Percentiles rank a stretch among this genome's conserved stretches.
phyloP scores from a whole-genome alignment of 2,329 filamentous ascomycete genomes.

The Calonectria fujianensis region DNA sequence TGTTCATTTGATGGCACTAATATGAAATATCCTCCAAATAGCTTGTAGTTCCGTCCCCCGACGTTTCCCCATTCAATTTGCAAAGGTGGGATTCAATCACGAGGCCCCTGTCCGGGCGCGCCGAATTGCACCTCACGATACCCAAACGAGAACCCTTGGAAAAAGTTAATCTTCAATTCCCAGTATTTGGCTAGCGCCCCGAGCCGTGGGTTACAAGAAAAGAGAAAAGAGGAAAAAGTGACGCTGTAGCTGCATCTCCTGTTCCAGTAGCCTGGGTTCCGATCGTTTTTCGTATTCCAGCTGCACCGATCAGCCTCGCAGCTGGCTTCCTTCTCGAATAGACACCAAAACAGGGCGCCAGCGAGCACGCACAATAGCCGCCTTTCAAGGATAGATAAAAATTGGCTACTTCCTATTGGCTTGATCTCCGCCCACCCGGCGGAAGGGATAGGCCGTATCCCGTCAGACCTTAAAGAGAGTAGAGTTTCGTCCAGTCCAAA shows the following conservation, averaged over 20 bases:
- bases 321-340: background rate
- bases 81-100: background rate
- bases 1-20: background rate
- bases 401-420: background rate
- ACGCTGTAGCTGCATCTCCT: background rate
- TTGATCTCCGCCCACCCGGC: background rate
- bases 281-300: background rate
- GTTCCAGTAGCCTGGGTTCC: background rate
- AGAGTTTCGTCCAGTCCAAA: conserved; percentile 8
- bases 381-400: background rate
- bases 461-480: background rate
- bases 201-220: background rate
- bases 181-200: background rate
- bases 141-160: conserved; percentile 7
- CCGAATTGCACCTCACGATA: background rate
- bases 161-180: conserved; percentile 17
- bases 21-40: background rate
- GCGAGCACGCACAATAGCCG: background rate
- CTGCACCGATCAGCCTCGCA: background rate
- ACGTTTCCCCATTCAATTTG: background rate
- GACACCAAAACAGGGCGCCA: background rate
- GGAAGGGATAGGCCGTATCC: background rate
- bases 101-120: background rate
- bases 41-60: background rate
- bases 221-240: background rate